These are phyloP conservation scores for Blastocystis hominis DNA, from an alignment of 352 stramenopile species.

Conservation along the genomic window DNA sequence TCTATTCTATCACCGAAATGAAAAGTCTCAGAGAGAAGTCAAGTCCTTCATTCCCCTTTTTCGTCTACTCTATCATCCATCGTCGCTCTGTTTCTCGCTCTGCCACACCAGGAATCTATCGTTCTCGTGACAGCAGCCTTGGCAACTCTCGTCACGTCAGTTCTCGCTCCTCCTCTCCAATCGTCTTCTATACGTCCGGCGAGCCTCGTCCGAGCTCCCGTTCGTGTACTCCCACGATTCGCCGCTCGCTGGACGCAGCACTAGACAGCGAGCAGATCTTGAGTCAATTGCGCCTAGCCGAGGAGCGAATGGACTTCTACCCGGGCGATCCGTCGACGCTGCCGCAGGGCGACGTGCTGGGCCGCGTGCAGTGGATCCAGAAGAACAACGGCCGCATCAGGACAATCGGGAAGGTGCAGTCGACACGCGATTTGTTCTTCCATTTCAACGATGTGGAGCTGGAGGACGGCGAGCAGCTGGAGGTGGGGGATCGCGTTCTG, in stretches of 20 bases:
- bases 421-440: constrained; percentile 50
- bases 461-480: constrained; percentile 18
- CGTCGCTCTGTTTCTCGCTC: background rate
- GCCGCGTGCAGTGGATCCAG: constrained; percentile 57
- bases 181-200: constrained; percentile 21
- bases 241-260: background rate
- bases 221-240: background rate
- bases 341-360: constrained; percentile 17
- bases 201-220: constrained; percentile 3
- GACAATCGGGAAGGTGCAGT: constrained; percentile 3
- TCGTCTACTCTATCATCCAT: background rate
- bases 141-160: background rate
- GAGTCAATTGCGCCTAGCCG: background rate
- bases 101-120: background rate
- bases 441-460: constrained; percentile 57
- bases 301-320: constrained; percentile 56
- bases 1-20: constrained; percentile 6
- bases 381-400: constrained; percentile 52
- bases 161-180: constrained; percentile 16
- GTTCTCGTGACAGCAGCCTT: background rate
- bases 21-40: background rate
- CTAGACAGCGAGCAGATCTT: background rate
- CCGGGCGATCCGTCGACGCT: constrained; percentile 44
- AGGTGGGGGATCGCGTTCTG: constrained; percentile 39
- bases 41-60: background rate